Base-by-base conservation (phyloP, 345 rosid species). In the Linum usitatissimum region DNA sequence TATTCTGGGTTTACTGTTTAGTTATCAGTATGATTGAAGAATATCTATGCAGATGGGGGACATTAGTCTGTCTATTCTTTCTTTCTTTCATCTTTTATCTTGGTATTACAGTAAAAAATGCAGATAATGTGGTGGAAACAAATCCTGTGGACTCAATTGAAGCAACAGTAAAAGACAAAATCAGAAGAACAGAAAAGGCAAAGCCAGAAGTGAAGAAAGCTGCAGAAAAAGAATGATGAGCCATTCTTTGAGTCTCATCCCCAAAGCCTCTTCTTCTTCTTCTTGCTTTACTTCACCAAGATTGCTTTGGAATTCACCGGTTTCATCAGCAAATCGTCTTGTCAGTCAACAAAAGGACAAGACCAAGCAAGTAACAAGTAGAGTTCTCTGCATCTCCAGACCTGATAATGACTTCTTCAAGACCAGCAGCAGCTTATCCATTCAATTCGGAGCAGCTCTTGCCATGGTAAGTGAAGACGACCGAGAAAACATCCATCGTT, bases 391-490 rank as follows among this genome's bases (percentile, higher is more conserved):
- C 14, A 45, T 45, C 51, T 45, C 51, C 14, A 77, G 61, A 28
- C 53, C 70, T 3, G 19, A 12, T 34, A 71, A 62, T 13, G 66
- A 1, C 56, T 38, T 63, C 54, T 73, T 67, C 64, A 60, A 53
- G 18, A 85, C 79, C 64, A 83, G 69, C 57, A 66, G 76, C 53
- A 67, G 79, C 66, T 66, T 79, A 67, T 84, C 78, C 57, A 61
- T 84, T 69, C 87, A 79, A 73, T 61, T 81, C 55, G 92, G 81
- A 62, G 81, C 83, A 56, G 67, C 85, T 53, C 63, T 83, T 53
- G 81, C 81, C 67, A 45, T 80, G 60, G 95, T 87, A 68, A 75
- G 73, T 8, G 17, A 4, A 45, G 2, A 45, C 5, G 1, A 45
- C 15, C 1, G 10, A 45, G 17, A 45, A 10, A 45, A 40, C 48